These are phyloP conservation scores for Ophiocordyceps sinensis DNA, from an alignment of 2,329 filamentous ascomycete species.

Conservation along the genomic window DNA sequence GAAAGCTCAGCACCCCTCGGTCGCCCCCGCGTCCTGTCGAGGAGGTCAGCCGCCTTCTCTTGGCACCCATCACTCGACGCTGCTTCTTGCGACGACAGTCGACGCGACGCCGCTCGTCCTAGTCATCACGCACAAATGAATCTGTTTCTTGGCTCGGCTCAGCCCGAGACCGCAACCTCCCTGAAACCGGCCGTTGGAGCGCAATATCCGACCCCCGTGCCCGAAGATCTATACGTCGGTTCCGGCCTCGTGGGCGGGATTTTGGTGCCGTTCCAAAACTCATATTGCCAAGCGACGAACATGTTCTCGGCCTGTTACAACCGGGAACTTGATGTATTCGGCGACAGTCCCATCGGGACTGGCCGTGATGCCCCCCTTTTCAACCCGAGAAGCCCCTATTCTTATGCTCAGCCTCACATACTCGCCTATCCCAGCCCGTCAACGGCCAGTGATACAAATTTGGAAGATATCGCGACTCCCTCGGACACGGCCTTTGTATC, in stretches of 20 bases:
- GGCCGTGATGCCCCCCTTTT: not conserved
- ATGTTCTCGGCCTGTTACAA: not conserved
- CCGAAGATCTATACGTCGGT: not conserved
- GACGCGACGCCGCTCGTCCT: too few species aligned
- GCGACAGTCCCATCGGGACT: not conserved
- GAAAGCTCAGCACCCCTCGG: too few species aligned
- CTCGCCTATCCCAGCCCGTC: conserved; percentile 1
- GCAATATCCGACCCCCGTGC: not conserved
- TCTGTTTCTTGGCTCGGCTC: too few species aligned
- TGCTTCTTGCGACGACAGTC: too few species aligned
- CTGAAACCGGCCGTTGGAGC: not conserved
- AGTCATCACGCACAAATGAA: not conserved
- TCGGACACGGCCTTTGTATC: not conserved
- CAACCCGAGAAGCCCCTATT: not conserved
- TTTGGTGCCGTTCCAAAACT: not conserved
- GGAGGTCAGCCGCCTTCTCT: too few species aligned
- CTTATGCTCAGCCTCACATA: not conserved
- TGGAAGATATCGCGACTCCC: conserved; percentile 1
- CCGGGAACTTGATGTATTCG: not conserved
- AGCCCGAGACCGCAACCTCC: not conserved
- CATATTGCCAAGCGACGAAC: not conserved
- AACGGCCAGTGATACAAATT: conserved; percentile 2
- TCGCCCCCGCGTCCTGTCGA: too few species aligned
- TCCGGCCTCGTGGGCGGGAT: not conserved
- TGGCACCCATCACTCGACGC: too few species aligned